These are phyloP conservation scores for Aspergillus ruber DNA, from an alignment of 2,329 filamentous ascomycete species.

Conservation along the genomic window DNA sequence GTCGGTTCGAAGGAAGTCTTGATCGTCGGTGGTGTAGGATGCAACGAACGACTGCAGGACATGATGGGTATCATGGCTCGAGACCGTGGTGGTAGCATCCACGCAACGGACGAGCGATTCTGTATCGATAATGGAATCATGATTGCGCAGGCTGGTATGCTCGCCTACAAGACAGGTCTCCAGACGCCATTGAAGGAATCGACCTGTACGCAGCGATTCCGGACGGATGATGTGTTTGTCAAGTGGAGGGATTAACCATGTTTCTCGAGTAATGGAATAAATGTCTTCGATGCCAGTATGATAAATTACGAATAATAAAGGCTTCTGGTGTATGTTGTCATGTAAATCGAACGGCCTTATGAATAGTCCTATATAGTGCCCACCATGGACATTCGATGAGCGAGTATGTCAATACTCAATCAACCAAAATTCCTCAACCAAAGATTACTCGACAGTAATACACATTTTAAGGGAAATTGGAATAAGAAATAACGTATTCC, in stretches of 20 bases:
- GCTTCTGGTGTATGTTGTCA: not conserved
- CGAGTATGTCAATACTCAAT: too few relatives aligned
- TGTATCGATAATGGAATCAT: constrained; percentile 99
- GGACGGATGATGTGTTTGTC: constrained; percentile 74
- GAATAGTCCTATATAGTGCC: too few relatives aligned
- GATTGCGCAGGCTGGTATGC: constrained; percentile 91
- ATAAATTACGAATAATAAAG: constrained; percentile 1
- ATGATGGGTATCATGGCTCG: constrained; percentile 98
- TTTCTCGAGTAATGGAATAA: not conserved
- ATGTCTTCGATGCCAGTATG: not conserved
- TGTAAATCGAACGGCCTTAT: too few relatives aligned
- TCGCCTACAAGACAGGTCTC: constrained; percentile 78
- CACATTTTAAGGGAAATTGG: not conserved
- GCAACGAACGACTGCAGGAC: constrained; percentile 86
- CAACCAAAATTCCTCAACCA: too few relatives aligned
- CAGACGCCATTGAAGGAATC: constrained; percentile 70
- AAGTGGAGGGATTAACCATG: constrained; percentile 61
- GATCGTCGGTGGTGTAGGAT: constrained; percentile 92
- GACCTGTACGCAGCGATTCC: constrained; percentile 76
- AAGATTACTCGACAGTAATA: too few relatives aligned
- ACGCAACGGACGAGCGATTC: constrained; percentile 92
- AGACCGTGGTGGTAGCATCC: constrained; percentile 82
- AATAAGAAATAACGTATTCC: not conserved
- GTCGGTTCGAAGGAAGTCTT: constrained; percentile 86
- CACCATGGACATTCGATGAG: too few relatives aligned